Evolutionary conservation across 805 yeast species (phyloP), one percentile per base, ranked within the genome.

Genomic region (Cyberlindnera euphorbiae): DNA sequence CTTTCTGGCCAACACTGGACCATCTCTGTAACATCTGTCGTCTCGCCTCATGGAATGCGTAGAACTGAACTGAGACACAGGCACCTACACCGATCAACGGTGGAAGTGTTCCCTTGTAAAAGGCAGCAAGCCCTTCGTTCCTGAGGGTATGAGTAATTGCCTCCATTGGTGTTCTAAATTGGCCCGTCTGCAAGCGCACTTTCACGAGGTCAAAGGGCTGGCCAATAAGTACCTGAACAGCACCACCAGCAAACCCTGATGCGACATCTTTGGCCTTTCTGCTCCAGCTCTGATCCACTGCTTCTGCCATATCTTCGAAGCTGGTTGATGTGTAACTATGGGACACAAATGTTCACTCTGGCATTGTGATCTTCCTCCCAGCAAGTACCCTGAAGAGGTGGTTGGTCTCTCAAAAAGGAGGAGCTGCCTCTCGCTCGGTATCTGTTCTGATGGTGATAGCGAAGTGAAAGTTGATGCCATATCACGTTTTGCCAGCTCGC

Each of bases 141-240:
- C 71, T 68, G 31, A 93, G 26, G 34, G 93, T 69, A 47, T 77
- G 70, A 47, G 72, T 72, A 16, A 89, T 74, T 5, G 84, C 95
- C 50, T 86, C 90, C 33, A 76, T 50, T 1, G 95, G 82, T 17
- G 81, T 80, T 6, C 88, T 79, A 3, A 87, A 86, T 30, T 82
- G 75, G 2, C 94, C 88, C 2, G 95, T 82, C 58, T 90, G 98
- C 33, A 90, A 67, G 38, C 97, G 70, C 16, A 93, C 97, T 63
- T 90, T 90, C 32, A 93, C 86, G 12, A 95, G 82, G 59, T 88
- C 97, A 55, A 89, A 89, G 2, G 97, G 97, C 60, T 93, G 97
- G 8, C 97, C 56, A 15, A 83, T 82, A 26, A 93, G 66, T 6
- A 93, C 97, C 62, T 93, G 98, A 8, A 96, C 95, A 17, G 93